Evolutionary conservation across 2,329 filamentous ascomycete genomes (phyloP).

Genomic region (Penicillium sp.): DNA sequence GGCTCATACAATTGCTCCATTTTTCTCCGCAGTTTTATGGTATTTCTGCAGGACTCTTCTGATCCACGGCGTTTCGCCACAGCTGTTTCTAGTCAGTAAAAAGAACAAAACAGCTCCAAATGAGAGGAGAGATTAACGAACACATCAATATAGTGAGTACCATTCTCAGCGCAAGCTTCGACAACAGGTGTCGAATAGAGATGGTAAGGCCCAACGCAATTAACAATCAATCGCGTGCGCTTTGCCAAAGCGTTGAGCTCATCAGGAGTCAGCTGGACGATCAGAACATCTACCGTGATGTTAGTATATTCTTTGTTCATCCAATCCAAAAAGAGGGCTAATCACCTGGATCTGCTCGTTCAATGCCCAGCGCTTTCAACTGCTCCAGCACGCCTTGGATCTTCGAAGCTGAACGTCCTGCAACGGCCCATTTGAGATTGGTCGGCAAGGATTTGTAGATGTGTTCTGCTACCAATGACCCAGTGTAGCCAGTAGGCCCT

Average conservation of each 20-base stretch:
- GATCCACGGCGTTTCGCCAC: slow-evolving; percentile 63
- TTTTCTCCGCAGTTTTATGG: slow-evolving; percentile 56
- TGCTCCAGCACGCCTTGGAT: slow-evolving; percentile 65
- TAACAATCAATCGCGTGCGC: slow-evolving; percentile 58
- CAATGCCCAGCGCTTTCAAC: slow-evolving; percentile 62
- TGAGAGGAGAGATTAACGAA: slow-evolving; percentile 24
- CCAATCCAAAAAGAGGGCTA: not conserved
- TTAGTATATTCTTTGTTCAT: not conserved
- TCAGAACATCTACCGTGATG: slow-evolving; percentile 38
- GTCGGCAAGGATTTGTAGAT: slow-evolving; percentile 68
- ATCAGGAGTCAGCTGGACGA: slow-evolving; percentile 45
- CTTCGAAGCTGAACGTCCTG: slow-evolving; percentile 75
- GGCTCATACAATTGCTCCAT: slow-evolving; percentile 54
- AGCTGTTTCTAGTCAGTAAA: slow-evolving; percentile 33
- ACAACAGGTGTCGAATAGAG: slow-evolving; percentile 62
- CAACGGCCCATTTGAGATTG: slow-evolving; percentile 80
- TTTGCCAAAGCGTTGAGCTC: slow-evolving; percentile 51
- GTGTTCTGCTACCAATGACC: slow-evolving; percentile 70
- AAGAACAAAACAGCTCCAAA: not conserved
- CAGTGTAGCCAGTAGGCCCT: slow-evolving; percentile 78
- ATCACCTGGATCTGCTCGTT: slow-evolving; percentile 67
- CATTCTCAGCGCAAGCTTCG: slow-evolving; percentile 60
- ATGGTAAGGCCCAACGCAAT: slow-evolving; percentile 61
- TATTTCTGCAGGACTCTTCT: slow-evolving; percentile 60
- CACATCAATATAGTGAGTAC: slow-evolving; percentile 66